Percentiles rank a stretch among this genome's conserved stretches.
Evolutionary conservation across 805 yeast species (phyloP).

Genomic region (Starmerella floricola): DNA sequence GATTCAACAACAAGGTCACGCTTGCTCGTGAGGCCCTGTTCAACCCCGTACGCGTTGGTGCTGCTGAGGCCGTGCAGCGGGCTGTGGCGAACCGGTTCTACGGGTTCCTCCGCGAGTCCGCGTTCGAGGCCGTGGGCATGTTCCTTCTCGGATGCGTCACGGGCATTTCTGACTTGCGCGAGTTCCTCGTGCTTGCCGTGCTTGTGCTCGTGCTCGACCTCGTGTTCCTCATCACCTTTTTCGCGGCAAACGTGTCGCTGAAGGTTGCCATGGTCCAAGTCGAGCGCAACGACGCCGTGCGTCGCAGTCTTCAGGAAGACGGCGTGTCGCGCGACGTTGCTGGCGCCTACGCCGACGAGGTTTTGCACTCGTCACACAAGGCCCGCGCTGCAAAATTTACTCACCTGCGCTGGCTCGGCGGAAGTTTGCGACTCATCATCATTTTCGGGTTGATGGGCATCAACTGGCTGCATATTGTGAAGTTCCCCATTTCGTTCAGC

Average conservation of each 20-base stretch:
- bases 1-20: constrained; percentile 73
- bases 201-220: constrained; percentile 61
- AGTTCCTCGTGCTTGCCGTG: constrained; percentile 66
- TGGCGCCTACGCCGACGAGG: constrained; percentile 25
- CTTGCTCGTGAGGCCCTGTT: constrained; percentile 39
- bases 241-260: constrained; percentile 67
- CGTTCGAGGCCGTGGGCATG: constrained; percentile 60
- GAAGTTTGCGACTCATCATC: constrained; percentile 20
- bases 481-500: constrained; percentile 27
- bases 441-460: constrained; percentile 28
- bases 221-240: constrained; percentile 65
- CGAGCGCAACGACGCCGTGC: constrained; percentile 64
- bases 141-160: constrained; percentile 39
- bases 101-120: constrained; percentile 57
- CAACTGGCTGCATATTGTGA: constrained; percentile 30
- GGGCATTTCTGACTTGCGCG: constrained; percentile 58
- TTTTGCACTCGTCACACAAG: constrained; percentile 16
- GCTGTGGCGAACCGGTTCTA: constrained; percentile 30
- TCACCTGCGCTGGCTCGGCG: constrained; percentile 15
- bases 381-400: constrained; percentile 17
- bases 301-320: constrained; percentile 80
- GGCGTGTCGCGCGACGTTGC: constrained; percentile 77
- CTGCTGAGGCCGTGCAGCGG: constrained; percentile 35
- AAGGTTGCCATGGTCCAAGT: constrained; percentile 82
- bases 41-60: constrained; percentile 25